These are phyloP conservation scores for Kwoniella heveanensis DNA, from an alignment of 768 basidiomycete species.

Conservation along the genomic window DNA sequence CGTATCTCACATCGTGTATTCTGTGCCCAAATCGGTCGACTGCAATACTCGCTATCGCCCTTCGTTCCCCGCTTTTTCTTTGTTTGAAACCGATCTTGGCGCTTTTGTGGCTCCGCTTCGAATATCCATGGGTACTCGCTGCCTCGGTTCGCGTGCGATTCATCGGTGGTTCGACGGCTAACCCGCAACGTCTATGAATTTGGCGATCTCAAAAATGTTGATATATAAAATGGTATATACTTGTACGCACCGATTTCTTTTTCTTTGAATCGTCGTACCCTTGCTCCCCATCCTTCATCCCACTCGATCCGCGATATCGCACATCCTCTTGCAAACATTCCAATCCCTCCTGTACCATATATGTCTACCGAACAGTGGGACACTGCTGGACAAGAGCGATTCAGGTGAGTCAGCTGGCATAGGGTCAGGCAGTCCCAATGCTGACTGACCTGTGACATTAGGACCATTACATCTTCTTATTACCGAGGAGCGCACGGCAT, in stretches of 20 bases:
- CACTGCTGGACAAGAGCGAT: conserved; percentile 94
- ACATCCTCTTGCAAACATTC: conserved; percentile 16
- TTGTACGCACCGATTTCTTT: conserved; percentile 20
- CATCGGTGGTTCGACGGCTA: conserved; percentile 14
- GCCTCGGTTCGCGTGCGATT: background rate
- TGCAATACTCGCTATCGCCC: background rate
- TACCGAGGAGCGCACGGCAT: conserved; percentile 99
- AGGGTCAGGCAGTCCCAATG: no score
- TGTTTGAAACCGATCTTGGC: background rate
- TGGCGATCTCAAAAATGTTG: conserved; percentile 10
- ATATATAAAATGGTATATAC: conserved; percentile 22
- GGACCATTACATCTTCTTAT: conserved; percentile 98
- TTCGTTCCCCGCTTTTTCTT: background rate
- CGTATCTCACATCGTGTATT: background rate
- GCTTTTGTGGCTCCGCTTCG: conserved; percentile 12
- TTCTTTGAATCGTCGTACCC: conserved; percentile 3
- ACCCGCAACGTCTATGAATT: conserved; percentile 25
- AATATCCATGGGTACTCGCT: conserved; percentile 11
- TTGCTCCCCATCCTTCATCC: conserved; percentile 3
- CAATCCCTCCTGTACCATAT: conserved; percentile 10
- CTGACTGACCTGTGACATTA: conserved; percentile 61
- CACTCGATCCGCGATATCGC: conserved; percentile 13
- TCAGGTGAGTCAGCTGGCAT: conserved; percentile 19
- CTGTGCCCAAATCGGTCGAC: background rate
- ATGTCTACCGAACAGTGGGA: conserved; percentile 72